A percentile compares a stretch with the other conserved stretches of the same genome.
These are phyloP conservation scores for Anthracocystis walkeri DNA, from an alignment of 1,284 basidiomycete species.

Conservation along the genomic window DNA sequence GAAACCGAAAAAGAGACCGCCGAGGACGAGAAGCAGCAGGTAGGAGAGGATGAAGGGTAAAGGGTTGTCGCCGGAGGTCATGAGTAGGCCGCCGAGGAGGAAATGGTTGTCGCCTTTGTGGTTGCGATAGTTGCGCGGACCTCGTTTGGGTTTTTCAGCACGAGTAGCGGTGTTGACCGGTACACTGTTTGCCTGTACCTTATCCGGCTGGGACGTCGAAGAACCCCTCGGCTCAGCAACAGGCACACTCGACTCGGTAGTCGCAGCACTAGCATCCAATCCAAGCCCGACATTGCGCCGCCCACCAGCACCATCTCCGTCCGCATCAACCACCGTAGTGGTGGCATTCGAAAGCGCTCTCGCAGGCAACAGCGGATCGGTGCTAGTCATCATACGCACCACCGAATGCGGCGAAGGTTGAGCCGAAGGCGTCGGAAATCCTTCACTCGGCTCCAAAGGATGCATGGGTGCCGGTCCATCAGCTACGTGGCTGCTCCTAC, in stretches of 20 bases:
- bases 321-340: not conserved
- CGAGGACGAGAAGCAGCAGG: slow-evolving; percentile 49
- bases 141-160: slow-evolving; percentile 11
- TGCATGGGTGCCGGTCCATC: slow-evolving; percentile 1
- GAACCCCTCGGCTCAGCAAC: slow-evolving; percentile 9
- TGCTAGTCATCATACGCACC: slow-evolving; percentile 43
- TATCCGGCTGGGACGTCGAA: not conserved
- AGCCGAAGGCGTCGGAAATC: slow-evolving; percentile 10
- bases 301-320: not conserved
- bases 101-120: slow-evolving; percentile 59
- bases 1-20: slow-evolving; percentile 62
- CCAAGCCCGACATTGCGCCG: slow-evolving; percentile 13
- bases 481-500: not conserved
- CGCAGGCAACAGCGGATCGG: slow-evolving; percentile 34
- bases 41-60: slow-evolving; percentile 55
- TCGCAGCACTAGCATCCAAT: slow-evolving; percentile 2
- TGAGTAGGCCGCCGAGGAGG: slow-evolving; percentile 54
- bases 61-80: slow-evolving; percentile 61
- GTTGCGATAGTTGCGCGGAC: slow-evolving; percentile 42
- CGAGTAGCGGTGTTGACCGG: not conserved
- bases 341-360: slow-evolving; percentile 11
- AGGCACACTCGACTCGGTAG: not conserved
- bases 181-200: not conserved
- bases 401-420: slow-evolving; percentile 36
- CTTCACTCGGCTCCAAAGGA: slow-evolving; percentile 22